Evolutionary conservation across 1,284 basidiomycete species (phyloP).

Genomic region (Coniferiporia sulphurascens): DNA sequence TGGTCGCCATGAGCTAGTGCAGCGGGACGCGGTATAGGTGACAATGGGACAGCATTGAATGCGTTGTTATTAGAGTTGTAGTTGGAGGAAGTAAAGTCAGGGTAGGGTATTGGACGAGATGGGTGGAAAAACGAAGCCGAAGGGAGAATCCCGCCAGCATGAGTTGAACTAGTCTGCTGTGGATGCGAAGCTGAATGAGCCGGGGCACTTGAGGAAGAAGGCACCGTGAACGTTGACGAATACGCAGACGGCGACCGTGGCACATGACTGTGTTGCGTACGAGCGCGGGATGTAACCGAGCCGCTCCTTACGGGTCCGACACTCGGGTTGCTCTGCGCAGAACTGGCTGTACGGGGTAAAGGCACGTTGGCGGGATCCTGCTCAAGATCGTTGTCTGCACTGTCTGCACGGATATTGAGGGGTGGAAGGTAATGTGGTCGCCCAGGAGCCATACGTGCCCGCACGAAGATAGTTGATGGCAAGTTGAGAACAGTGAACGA

Average conservation of each 20-base stretch:
- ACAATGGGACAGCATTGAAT: constrained; percentile 9
- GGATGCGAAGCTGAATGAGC: constrained; percentile 9
- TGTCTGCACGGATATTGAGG: constrained; percentile 1
- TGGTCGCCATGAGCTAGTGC: constrained; percentile 8
- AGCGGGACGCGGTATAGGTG: constrained; percentile 26
- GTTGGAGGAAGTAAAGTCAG: constrained; percentile 30
- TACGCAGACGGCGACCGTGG: constrained; percentile 13
- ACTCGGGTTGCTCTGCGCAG: background rate
- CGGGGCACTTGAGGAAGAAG: background rate
- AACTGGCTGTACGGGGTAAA: constrained; percentile 14
- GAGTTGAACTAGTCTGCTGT: constrained; percentile 37
- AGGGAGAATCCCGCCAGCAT: constrained; percentile 68
- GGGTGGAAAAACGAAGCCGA: constrained; percentile 72
- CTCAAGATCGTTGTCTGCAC: constrained; percentile 1
- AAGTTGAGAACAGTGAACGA: background rate
- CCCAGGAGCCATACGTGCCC: constrained; percentile 6
- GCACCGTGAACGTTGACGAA: constrained; percentile 10
- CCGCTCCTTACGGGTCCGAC: constrained; percentile 7
- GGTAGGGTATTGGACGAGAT: constrained; percentile 45
- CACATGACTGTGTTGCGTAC: constrained; percentile 8
- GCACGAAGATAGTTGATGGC: background rate
- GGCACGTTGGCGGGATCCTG: constrained; percentile 13
- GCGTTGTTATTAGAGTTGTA: constrained; percentile 23
- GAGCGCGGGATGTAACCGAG: constrained; percentile 10
- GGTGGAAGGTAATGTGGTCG: constrained; percentile 11